These are phyloP conservation scores for Tuber umbilicatum DNA, from an alignment of 495 filamentous ascomycete genomes.

Conservation along the genomic window DNA sequence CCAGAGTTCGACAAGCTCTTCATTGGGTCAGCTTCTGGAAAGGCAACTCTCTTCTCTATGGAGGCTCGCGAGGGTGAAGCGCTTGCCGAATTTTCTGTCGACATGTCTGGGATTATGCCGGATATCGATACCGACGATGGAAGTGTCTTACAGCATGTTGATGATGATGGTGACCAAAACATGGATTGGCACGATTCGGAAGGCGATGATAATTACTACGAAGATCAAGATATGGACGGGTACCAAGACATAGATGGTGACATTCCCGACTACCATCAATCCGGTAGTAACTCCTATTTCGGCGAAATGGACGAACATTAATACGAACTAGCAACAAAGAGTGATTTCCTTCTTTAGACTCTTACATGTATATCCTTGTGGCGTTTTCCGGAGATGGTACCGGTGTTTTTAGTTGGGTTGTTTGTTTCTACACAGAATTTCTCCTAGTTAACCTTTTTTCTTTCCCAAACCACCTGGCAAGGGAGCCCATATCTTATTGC, in stretches of 20 bases:
- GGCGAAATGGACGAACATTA: background rate
- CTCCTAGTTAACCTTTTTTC: background rate
- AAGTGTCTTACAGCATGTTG: background rate
- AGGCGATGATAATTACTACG: background rate
- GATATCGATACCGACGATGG: conserved; percentile 14
- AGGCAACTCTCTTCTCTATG: conserved; percentile 31
- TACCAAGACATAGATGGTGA: background rate
- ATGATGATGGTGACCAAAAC: background rate
- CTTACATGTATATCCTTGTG: conserved; percentile 4
- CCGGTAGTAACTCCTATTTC: background rate
- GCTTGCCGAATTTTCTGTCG: conserved; percentile 11
- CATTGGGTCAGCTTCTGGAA: conserved; percentile 33
- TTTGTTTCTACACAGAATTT: background rate
- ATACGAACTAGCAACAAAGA: background rate
- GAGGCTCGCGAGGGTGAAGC: conserved; percentile 13
- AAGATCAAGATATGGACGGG: background rate
- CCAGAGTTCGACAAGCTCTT: conserved; percentile 33
- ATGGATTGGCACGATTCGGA: background rate
- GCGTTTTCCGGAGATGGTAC: background rate
- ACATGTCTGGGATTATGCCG: conserved; percentile 20
- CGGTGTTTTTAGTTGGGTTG: background rate
- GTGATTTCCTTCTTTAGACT: background rate
- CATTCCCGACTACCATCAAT: background rate
- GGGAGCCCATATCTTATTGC: background rate
- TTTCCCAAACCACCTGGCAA: background rate